Evolutionary conservation across 2,329 filamentous ascomycete genomes (phyloP).

Genomic region (Neonectria hederae): DNA sequence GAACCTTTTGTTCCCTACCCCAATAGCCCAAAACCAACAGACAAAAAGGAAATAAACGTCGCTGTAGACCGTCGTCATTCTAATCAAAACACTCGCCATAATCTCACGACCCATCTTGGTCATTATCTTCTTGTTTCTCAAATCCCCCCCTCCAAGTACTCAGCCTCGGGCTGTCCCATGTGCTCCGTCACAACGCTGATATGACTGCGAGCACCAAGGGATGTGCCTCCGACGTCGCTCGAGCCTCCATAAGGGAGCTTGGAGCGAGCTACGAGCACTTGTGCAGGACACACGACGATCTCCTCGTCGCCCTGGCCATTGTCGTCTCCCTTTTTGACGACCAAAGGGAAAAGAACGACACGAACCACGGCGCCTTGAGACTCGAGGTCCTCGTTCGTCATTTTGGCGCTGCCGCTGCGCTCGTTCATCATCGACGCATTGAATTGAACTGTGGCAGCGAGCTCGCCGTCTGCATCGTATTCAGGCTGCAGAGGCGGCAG

Average conservation of each 20-base stretch:
- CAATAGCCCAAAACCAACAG: conserved; percentile 14
- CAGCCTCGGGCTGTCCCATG: conserved; percentile 47
- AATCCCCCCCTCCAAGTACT: conserved; percentile 47
- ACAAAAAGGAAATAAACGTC: conserved; percentile 30
- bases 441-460: conserved; percentile 88
- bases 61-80: conserved; percentile 21
- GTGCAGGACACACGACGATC: conserved; percentile 93
- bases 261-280: conserved; percentile 80
- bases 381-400: conserved; percentile 82
- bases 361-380: conserved; percentile 80
- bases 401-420: conserved; percentile 70
- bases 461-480: conserved; percentile 92
- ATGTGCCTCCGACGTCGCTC: conserved; percentile 62
- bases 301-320: conserved; percentile 88
- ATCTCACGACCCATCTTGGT: conserved; percentile 20
- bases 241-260: conserved; percentile 55
- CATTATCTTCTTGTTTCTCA: conserved; percentile 36
- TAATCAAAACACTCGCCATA: conserved; percentile 20
- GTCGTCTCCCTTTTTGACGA: conserved; percentile 96
- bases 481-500: conserved; percentile 93
- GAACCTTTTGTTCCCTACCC: conserved; percentile 23
- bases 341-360: conserved; percentile 92
- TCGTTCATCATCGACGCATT: conserved; percentile 96
- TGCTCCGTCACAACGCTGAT: conserved; percentile 50
- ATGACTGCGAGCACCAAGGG: conserved; percentile 50